phyloP scores from a whole-genome alignment of 2,329 filamentous ascomycete genomes.

The Pseudogymnoascus sp. region DNA sequence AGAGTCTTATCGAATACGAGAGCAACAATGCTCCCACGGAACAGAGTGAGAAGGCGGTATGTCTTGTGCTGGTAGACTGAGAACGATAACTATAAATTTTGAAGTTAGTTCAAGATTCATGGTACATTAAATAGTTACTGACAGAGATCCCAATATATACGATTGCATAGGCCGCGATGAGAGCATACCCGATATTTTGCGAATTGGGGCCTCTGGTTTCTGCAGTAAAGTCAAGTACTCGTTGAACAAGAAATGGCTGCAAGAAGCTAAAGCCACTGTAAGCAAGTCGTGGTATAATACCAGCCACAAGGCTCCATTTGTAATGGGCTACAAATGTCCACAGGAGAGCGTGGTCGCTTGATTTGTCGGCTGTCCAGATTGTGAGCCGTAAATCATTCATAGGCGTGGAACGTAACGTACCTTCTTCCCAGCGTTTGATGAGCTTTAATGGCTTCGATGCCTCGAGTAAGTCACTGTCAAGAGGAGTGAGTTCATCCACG shows the following conservation, averaged over 20 bases:
- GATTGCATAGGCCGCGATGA: constrained; percentile 36
- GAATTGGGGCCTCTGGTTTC: constrained; percentile 23
- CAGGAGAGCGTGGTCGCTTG: not conserved
- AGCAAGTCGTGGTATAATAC: constrained; percentile 32
- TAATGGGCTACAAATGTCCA: constrained; percentile 11
- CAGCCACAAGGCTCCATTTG: constrained; percentile 11
- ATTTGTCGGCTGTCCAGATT: not conserved
- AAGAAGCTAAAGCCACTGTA: constrained; percentile 37
- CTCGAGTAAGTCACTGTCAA: constrained; percentile 25
- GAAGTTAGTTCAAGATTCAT: not conserved
- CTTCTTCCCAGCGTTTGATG: not conserved
- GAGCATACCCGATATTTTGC: constrained; percentile 29
- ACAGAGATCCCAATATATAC: constrained; percentile 39
- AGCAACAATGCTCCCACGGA: constrained; percentile 9
- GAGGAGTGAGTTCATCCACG: constrained; percentile 22
- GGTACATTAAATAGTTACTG: constrained; percentile 12
- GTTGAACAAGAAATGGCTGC: constrained; percentile 40
- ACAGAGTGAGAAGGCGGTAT: constrained; percentile 12
- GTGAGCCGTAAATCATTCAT: not conserved
- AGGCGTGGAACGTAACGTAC: not conserved
- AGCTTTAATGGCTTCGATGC: not conserved
- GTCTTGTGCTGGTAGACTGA: constrained; percentile 12
- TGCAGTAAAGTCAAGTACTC: constrained; percentile 29
- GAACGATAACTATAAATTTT: not conserved
- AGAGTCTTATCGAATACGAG: constrained; percentile 11